Conservation (phyloP, 208 protist genomes). For the Borovskyia barvae region DNA sequence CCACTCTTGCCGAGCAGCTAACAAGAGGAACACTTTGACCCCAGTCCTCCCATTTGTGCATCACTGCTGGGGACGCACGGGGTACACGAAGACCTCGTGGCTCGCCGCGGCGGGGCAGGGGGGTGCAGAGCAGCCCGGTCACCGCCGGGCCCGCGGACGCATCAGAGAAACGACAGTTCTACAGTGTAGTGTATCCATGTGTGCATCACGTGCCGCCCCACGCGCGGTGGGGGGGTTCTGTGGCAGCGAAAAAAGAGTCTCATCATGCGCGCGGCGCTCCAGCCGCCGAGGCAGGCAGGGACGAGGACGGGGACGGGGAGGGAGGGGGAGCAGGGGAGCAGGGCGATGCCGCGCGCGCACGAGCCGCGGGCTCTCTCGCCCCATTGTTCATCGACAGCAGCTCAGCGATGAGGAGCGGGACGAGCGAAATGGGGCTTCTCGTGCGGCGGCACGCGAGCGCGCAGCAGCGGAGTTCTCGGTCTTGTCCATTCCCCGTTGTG, state of each 20-base stretch:
- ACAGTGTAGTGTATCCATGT: conserved; percentile 13
- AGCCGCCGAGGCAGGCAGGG: neutral
- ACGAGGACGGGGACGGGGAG: no score
- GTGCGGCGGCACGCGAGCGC: neutral
- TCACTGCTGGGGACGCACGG: no score
- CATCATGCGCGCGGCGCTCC: conserved; percentile 4
- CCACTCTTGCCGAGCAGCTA: no score
- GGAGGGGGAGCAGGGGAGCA: neutral
- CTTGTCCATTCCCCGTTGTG: conserved; percentile 18
- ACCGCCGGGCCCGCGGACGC: neutral
- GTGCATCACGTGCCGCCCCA: conserved; percentile 12
- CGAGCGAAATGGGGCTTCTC: conserved; percentile 19
- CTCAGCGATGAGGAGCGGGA: conserved; percentile 11
- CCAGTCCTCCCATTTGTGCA: no score
- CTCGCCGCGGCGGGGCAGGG: no score
- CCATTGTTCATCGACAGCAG: neutral
- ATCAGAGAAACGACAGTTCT: conserved; percentile 26
- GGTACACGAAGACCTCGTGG: no score
- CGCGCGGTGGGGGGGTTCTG: conserved; percentile 4
- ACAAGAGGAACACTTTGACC: no score
- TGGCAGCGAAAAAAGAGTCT: conserved; percentile 13
- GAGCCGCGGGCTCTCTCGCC: no score
- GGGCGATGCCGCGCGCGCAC: neutral
- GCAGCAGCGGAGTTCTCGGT: no score
- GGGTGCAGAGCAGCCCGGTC: neutral